Conservation (phyloP, 441 rosid genomes). For the Mallotus japonicus region DNA sequence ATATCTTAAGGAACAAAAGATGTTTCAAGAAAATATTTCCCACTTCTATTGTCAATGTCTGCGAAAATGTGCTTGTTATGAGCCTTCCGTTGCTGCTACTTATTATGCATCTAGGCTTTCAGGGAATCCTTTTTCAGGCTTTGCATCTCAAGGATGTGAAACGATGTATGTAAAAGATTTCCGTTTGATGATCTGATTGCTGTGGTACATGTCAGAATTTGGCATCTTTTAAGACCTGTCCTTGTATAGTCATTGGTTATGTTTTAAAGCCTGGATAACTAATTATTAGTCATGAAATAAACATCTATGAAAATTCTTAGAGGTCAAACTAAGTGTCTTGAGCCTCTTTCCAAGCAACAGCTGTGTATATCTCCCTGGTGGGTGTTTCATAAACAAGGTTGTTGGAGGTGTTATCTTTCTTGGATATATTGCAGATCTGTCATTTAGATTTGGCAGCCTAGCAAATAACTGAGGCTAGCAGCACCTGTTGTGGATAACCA, state of each 20-base stretch:
- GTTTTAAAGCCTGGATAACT: background rate
- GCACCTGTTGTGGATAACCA: background rate
- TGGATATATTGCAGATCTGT: slow-evolving; percentile 1
- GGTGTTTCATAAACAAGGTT: background rate
- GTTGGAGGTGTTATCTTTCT: background rate
- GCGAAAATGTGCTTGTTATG: background rate
- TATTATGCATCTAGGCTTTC: background rate
- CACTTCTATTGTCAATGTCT: background rate
- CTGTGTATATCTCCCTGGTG: background rate
- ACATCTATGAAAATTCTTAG: background rate
- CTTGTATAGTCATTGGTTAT: background rate
- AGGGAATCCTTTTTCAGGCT: background rate
- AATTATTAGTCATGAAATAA: background rate
- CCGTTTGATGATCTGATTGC: background rate
- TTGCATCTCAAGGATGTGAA: background rate
- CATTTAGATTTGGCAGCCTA: slow-evolving; percentile 2
- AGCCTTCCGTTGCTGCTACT: background rate
- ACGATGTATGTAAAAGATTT: background rate
- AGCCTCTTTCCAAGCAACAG: background rate
- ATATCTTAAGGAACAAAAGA: background rate
- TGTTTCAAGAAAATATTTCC: background rate
- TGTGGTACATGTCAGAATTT: background rate
- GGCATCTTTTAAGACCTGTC: background rate
- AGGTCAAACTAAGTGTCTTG: background rate
- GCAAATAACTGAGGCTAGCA: background rate